Conservation (phyloP, 495 filamentous ascomycete genomes). For the Lasiosphaeris hirsuta region DNA sequence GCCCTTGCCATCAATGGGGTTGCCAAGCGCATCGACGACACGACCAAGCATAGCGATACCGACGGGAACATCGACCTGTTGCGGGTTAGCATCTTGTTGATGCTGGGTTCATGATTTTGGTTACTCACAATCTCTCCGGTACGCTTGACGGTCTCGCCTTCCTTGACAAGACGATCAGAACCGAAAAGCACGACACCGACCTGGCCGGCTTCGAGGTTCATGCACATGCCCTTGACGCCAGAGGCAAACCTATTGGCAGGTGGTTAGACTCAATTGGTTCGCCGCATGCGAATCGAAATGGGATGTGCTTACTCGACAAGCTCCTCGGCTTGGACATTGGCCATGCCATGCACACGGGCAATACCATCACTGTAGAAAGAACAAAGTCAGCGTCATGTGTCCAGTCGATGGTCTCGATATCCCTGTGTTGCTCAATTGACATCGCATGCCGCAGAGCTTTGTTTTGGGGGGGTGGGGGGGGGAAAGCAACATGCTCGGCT, state of each 20-base stretch:
- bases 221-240: constrained; percentile 99
- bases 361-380: constrained; percentile 86
- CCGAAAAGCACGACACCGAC: constrained; percentile 99
- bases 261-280: constrained; percentile 25
- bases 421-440: constrained; percentile 9
- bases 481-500: constrained; percentile 3
- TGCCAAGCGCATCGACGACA: constrained; percentile 97
- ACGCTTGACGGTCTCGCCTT: constrained; percentile 99
- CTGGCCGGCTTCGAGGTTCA: constrained; percentile 99
- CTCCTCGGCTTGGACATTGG: constrained; percentile 99
- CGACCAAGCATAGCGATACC: constrained; percentile 89
- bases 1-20: constrained; percentile 99
- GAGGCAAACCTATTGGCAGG: constrained; percentile 78
- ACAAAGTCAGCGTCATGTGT: constrained; percentile 36
- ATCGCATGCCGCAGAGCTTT: constrained; percentile 3
- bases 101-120: background rate
- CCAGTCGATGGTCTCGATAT: background rate
- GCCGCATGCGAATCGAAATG: constrained; percentile 10
- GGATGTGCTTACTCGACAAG: constrained; percentile 86
- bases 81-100: constrained; percentile 6
- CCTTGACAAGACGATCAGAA: constrained; percentile 99
- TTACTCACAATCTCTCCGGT: constrained; percentile 94
- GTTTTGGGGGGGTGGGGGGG: background rate
- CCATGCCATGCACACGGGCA: constrained; percentile 98
- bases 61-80: constrained; percentile 93